These are phyloP conservation scores for Beta macrorhiza DNA, from an alignment of 179 eudicot species.

Conservation along the genomic window DNA sequence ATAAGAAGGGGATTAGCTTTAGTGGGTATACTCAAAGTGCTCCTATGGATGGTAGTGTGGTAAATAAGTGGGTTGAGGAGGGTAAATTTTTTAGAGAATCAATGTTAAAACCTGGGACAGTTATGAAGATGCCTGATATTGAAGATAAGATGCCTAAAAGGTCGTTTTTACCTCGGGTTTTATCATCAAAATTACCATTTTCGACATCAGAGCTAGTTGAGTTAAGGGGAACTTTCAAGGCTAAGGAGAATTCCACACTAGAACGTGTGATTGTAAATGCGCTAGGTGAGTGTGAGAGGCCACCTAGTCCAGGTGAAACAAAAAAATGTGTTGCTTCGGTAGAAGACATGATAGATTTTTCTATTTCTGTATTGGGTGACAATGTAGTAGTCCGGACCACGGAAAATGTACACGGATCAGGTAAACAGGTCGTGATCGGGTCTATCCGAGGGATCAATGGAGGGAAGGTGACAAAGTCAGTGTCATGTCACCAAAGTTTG, in stretches of 20 bases:
- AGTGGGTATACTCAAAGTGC: constrained; percentile 35
- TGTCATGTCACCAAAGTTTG: constrained; percentile 84
- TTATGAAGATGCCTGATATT: constrained; percentile 73
- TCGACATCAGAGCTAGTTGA: constrained; percentile 39
- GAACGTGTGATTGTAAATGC: constrained; percentile 43
- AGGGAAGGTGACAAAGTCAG: constrained; percentile 70
- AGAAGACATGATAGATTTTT: constrained; percentile 90
- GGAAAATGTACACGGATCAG: constrained; percentile 55
- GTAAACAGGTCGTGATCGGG: constrained; percentile 49
- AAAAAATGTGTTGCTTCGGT: constrained; percentile 73
- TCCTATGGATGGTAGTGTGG: constrained; percentile 11
- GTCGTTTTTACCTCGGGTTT: constrained; percentile 72
- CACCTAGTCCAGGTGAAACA: constrained; percentile 65
- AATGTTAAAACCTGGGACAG: constrained; percentile 50
- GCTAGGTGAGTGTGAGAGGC: constrained; percentile 66
- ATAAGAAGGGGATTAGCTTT: constrained; percentile 52
- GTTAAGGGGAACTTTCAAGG: constrained; percentile 47
- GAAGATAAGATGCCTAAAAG: constrained; percentile 73
- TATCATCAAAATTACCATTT: constrained; percentile 61
- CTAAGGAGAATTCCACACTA: constrained; percentile 37
- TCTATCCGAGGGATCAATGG: constrained; percentile 59
- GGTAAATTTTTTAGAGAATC: constrained; percentile 76
- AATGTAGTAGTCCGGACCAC: constrained; percentile 62
- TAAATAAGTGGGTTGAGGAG: constrained; percentile 59
- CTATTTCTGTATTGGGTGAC: constrained; percentile 56